Conservation (phyloP, 257 asterid species). For the Ophiorrhiza pumila region DNA sequence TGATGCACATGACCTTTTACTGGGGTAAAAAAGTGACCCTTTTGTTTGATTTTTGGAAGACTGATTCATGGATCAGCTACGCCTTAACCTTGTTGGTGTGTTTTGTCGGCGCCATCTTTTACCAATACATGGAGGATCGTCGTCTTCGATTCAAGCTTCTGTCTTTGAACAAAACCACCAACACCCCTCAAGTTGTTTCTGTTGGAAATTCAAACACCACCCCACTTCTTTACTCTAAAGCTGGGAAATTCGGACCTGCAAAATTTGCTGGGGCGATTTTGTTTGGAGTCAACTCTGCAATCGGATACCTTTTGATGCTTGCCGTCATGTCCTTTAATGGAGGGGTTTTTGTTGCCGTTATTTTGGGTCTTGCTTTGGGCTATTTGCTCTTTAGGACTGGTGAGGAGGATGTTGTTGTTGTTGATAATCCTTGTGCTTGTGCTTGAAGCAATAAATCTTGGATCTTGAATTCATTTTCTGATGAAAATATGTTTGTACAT, state of each 20-base stretch:
- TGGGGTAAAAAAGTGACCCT: constrained; percentile 80
- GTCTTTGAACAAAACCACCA: constrained; percentile 18
- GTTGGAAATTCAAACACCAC: background rate
- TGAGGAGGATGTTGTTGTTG: constrained; percentile 43
- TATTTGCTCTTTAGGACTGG: constrained; percentile 59
- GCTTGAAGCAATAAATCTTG: constrained; percentile 33
- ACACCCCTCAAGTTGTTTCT: constrained; percentile 12
- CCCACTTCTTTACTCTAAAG: constrained; percentile 43
- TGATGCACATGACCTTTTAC: constrained; percentile 99
- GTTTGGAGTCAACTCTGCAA: constrained; percentile 69
- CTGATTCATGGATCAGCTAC: constrained; percentile 73
- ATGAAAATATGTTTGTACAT: background rate
- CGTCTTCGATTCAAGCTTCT: constrained; percentile 57
- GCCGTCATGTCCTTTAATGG: constrained; percentile 88
- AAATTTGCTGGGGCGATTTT: constrained; percentile 47
- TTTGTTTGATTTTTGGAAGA: constrained; percentile 85
- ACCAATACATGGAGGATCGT: constrained; percentile 85
- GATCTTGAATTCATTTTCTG: too few species aligned
- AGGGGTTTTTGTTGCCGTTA: constrained; percentile 72
- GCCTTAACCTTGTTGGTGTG: constrained; percentile 57
- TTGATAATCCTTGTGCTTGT: constrained; percentile 78
- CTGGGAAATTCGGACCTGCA: constrained; percentile 24
- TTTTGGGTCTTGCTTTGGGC: constrained; percentile 63
- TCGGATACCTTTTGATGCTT: constrained; percentile 80
- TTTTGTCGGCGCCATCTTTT: constrained; percentile 55